Conservation (phyloP, 1,139 yeast genomes). For the Zygoascus meyerae region DNA sequence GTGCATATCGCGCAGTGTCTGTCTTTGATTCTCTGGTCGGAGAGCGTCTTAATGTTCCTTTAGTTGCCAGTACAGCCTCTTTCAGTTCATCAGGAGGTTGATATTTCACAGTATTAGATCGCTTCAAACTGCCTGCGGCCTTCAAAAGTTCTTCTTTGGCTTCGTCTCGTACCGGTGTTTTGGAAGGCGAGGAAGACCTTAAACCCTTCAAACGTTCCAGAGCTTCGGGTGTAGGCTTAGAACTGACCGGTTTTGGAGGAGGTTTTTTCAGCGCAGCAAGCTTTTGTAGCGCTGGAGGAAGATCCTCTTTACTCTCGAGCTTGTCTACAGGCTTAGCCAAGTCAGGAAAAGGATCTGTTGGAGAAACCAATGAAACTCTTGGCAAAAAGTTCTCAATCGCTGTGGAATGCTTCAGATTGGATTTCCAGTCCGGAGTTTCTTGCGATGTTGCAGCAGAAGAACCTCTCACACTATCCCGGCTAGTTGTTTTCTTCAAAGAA, state of each 20-base stretch:
- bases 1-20: not conserved
- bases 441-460: too few species aligned
- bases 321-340: not conserved
- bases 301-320: not conserved
- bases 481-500: too few species aligned
- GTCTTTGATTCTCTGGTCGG: constrained; percentile 4
- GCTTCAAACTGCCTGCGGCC: constrained; percentile 19
- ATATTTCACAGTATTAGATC: constrained; percentile 23
- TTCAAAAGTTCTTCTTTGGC: constrained; percentile 20
- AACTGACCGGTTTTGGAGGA: constrained; percentile 6
- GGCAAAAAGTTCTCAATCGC: not conserved
- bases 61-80: constrained; percentile 21
- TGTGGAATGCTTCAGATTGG: too few species aligned
- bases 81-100: constrained; percentile 24
- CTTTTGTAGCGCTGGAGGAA: constrained; percentile 5
- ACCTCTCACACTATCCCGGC: too few species aligned
- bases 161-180: constrained; percentile 18
- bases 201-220: constrained; percentile 23
- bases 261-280: constrained; percentile 2
- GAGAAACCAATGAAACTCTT: too few species aligned
- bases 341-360: not conserved
- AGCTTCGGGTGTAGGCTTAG: constrained; percentile 17
- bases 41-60: constrained; percentile 15
- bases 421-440: too few species aligned
- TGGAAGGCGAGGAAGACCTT: constrained; percentile 22